Conservation (phyloP, 495 filamentous ascomycete genomes). For the Hypomontagnella submonticulosa region DNA sequence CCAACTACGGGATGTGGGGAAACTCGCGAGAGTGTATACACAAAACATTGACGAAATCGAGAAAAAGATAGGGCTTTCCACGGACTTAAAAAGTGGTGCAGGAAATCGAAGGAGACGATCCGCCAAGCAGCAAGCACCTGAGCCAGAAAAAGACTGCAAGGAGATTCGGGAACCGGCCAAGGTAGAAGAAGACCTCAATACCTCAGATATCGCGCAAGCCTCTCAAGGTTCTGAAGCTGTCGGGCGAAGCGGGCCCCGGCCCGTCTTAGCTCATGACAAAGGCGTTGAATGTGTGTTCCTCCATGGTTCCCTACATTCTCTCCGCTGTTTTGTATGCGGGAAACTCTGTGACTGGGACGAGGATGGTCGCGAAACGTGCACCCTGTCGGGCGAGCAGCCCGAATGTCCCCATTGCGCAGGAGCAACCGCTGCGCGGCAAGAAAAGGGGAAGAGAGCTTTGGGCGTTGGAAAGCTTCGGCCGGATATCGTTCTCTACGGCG, state of each 20-base stretch:
- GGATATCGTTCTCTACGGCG: slow-evolving; percentile 76
- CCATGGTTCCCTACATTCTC: slow-evolving; percentile 69
- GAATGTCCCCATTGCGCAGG: slow-evolving; percentile 69
- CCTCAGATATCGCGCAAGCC: slow-evolving; percentile 17
- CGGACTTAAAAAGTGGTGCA: slow-evolving; percentile 62
- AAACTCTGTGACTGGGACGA: slow-evolving; percentile 69
- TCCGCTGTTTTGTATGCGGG: slow-evolving; percentile 72
- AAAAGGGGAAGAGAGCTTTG: slow-evolving; percentile 70
- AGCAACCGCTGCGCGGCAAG: slow-evolving; percentile 65
- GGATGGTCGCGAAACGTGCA: slow-evolving; percentile 57
- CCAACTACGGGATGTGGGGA: slow-evolving; percentile 68
- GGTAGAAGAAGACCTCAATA: slow-evolving; percentile 4
- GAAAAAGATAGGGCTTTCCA: slow-evolving; percentile 69
- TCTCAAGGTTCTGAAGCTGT: slow-evolving; percentile 35
- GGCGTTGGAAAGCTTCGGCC: slow-evolving; percentile 72
- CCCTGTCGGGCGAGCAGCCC: slow-evolving; percentile 68
- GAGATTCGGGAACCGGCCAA: slow-evolving; percentile 27
- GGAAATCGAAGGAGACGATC: slow-evolving; percentile 61
- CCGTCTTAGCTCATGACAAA: slow-evolving; percentile 37
- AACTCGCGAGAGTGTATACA: slow-evolving; percentile 73
- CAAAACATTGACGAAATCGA: slow-evolving; percentile 80
- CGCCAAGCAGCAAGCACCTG: slow-evolving; percentile 24
- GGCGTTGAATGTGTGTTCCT: slow-evolving; percentile 73
- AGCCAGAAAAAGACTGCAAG: slow-evolving; percentile 35
- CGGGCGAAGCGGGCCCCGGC: slow-evolving; percentile 51